Percentiles rank a stretch among this genome's conserved stretches.
Conservation (phyloP, 2,329 filamentous ascomycete genomes). For the Lasiodiplodia sp. region DNA sequence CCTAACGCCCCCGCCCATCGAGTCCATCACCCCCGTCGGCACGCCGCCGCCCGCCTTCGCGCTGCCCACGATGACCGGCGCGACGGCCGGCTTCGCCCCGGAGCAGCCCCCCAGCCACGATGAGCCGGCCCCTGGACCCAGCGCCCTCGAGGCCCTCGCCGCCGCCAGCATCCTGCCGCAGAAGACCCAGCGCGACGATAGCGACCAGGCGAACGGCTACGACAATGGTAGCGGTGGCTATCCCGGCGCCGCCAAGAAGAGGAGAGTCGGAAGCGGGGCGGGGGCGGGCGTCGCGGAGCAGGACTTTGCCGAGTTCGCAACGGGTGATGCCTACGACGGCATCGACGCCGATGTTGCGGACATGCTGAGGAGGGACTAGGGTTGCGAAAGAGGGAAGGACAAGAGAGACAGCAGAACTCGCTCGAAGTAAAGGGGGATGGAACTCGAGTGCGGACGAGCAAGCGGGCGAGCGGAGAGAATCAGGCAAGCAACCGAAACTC, state of each 20-base stretch:
- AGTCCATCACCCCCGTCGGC: slow-evolving; percentile 60
- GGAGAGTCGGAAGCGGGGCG: slow-evolving; percentile 44
- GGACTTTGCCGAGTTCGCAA: slow-evolving; percentile 48
- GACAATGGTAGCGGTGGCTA: background rate
- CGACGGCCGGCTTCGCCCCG: slow-evolving; percentile 36
- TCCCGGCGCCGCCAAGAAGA: slow-evolving; percentile 42
- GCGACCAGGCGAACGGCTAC: slow-evolving; percentile 34
- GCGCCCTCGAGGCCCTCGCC: slow-evolving; percentile 12
- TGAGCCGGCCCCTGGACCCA: background rate
- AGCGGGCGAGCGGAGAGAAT: background rate
- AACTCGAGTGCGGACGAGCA: background rate
- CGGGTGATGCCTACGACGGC: slow-evolving; percentile 61
- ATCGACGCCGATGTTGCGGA: slow-evolving; percentile 69
- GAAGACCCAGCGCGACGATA: slow-evolving; percentile 15
- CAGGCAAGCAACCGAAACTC: background rate
- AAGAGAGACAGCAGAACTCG: background rate
- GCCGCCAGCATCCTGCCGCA: slow-evolving; percentile 22
- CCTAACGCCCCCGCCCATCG: slow-evolving; percentile 79
- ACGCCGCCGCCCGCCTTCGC: slow-evolving; percentile 49
- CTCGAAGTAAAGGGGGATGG: background rate
- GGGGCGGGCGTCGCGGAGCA: slow-evolving; percentile 27
- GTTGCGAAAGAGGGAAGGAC: background rate
- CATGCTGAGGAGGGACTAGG: slow-evolving; percentile 55
- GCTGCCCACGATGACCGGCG: slow-evolving; percentile 51
- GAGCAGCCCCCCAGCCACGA: slow-evolving; percentile 18